A percentile compares a stretch with the other conserved stretches of the same genome.
These are phyloP conservation scores for Hygrocybe coccinea DNA, from an alignment of 768 basidiomycete species.

Conservation along the genomic window DNA sequence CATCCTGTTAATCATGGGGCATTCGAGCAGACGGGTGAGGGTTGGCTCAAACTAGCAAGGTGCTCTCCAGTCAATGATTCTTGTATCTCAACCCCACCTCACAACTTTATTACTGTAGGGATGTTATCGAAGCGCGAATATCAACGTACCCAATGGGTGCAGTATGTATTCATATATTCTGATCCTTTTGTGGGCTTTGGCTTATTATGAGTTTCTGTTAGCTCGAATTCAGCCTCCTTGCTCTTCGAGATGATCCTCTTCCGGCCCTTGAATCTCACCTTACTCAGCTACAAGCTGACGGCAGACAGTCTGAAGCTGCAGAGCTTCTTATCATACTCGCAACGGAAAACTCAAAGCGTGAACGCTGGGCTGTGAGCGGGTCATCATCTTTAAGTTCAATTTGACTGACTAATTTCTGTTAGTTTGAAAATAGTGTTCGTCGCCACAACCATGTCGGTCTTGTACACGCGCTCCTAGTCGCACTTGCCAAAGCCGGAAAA, in stretches of 20 bases:
- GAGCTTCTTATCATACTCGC: constrained; percentile 54
- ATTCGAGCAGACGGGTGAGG: constrained; percentile 62
- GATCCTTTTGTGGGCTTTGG: constrained; percentile 6
- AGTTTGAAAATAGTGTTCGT: constrained; percentile 87
- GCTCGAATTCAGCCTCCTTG: constrained; percentile 91
- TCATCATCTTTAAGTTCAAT: constrained; percentile 8
- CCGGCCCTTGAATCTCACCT: constrained; percentile 62
- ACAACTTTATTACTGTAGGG: constrained; percentile 40
- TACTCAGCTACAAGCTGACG: constrained; percentile 40
- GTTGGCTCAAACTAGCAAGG: constrained; percentile 82
- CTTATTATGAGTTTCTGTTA: constrained; percentile 25
- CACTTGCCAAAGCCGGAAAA: constrained; percentile 66
- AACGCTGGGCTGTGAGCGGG: constrained; percentile 73
- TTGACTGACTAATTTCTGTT: constrained; percentile 10
- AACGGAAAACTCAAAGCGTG: constrained; percentile 69
- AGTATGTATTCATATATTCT: constrained; percentile 44
- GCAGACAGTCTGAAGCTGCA: constrained; percentile 40
- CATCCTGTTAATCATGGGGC: constrained; percentile 77
- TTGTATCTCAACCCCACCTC: constrained; percentile 10
- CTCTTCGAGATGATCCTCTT: constrained; percentile 77
- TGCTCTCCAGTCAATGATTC: constrained; percentile 31
- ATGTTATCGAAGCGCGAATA: constrained; percentile 84
- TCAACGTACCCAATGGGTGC: constrained; percentile 85
- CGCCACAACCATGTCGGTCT: constrained; percentile 85
- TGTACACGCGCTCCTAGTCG: constrained; percentile 65